These are phyloP conservation scores for Dicorynia guianensis DNA, from an alignment of 306 rosid genomes.

Conservation along the genomic window DNA sequence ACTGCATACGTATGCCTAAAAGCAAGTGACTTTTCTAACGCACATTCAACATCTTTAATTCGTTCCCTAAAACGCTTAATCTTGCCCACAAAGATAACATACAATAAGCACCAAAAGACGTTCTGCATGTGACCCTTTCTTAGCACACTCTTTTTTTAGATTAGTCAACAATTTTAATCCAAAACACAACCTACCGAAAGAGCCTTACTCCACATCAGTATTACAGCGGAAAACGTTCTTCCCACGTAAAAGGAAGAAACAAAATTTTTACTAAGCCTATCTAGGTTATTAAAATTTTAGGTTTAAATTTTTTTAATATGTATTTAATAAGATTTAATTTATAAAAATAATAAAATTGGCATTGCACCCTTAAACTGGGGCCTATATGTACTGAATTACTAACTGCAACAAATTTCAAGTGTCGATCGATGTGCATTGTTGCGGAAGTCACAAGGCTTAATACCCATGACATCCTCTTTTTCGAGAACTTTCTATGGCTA, in stretches of 20 bases:
- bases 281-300: no score
- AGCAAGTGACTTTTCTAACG: constrained; percentile 23
- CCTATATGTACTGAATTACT: not conserved
- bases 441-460: constrained; percentile 18
- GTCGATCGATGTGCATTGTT: constrained; percentile 21
- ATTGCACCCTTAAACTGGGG: not conserved
- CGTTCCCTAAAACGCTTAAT: constrained; percentile 40
- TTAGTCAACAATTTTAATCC: not conserved
- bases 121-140: constrained; percentile 34
- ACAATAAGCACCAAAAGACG: constrained; percentile 32
- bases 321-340: no score
- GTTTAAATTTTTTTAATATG: no score
- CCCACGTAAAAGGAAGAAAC: no score
- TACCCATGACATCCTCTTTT: constrained; percentile 2
- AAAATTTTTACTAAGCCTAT: no score
- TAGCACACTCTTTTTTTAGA: not conserved
- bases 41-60: constrained; percentile 49
- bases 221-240: no score
- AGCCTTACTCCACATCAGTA: not conserved
- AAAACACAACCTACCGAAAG: not conserved
- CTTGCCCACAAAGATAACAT: constrained; percentile 42
- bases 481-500: not conserved
- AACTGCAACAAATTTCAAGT: not conserved
- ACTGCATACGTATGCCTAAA: constrained; percentile 28
- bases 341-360: no score